Evolutionary conservation across 345 rosid genomes (phyloP).

Genomic region (Salix suchowensis): DNA sequence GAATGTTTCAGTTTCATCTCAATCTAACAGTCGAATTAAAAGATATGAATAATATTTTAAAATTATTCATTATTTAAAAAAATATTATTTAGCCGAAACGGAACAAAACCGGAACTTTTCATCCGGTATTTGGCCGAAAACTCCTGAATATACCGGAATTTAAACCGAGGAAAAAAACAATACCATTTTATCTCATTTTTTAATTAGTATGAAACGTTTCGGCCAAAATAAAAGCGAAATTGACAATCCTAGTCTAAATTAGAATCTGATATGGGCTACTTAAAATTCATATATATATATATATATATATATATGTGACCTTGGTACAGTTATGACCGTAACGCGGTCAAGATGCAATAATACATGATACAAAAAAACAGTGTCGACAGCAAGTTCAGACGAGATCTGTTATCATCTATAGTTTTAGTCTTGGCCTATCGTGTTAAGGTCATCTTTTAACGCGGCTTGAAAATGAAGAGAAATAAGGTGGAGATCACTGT

Average conservation of each 20-base stretch:
- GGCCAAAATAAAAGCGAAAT: too few relatives aligned
- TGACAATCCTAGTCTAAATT: too few relatives aligned
- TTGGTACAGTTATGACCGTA: background rate
- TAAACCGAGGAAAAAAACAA: too few relatives aligned
- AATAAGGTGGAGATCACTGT: background rate
- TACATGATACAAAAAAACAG: background rate
- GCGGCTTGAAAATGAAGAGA: background rate
- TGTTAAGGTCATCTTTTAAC: background rate
- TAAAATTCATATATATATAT: background rate
- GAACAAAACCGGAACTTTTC: too few relatives aligned
- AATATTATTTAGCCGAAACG: too few relatives aligned
- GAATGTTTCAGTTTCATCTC: too few relatives aligned
- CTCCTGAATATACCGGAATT: too few relatives aligned
- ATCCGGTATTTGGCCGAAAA: too few relatives aligned
- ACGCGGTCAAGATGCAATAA: background rate
- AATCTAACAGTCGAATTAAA: too few relatives aligned
- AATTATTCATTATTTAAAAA: too few relatives aligned
- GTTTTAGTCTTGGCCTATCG: background rate
- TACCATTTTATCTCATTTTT: fast-evolving
- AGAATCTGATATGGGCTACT: background rate
- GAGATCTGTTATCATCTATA: background rate
- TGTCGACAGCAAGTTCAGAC: background rate
- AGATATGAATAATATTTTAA: too few relatives aligned
- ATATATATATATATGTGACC: background rate
- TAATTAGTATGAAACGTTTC: too few relatives aligned